Evolutionary conservation across 2,329 filamentous ascomycete genomes (phyloP).

Genomic region (Monosporascus ibericus): DNA sequence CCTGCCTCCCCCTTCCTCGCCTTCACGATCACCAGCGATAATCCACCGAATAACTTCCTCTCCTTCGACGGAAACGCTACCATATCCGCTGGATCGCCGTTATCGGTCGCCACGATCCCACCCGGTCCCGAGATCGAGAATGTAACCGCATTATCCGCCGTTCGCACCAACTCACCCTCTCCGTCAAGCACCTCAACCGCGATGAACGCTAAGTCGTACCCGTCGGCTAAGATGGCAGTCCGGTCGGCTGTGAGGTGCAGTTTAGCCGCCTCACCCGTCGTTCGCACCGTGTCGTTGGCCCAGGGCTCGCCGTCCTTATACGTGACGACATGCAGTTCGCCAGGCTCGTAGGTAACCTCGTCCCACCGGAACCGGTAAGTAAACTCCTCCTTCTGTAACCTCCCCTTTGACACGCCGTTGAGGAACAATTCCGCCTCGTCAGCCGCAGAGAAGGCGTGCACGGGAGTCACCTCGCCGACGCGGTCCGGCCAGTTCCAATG

Average conservation of each 20-base stretch:
- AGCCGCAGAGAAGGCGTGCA: slow-evolving; percentile 45
- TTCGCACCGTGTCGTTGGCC: slow-evolving; percentile 36
- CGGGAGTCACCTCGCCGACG: slow-evolving; percentile 40
- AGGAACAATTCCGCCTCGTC: slow-evolving; percentile 50
- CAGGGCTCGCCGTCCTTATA: slow-evolving; percentile 41
- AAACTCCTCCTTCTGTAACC: slow-evolving; percentile 23
- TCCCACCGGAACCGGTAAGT: slow-evolving; percentile 50
- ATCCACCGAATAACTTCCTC: slow-evolving; percentile 34
- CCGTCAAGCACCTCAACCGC: slow-evolving; percentile 38
- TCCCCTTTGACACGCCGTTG: slow-evolving; percentile 41
- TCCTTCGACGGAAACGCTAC: slow-evolving; percentile 32
- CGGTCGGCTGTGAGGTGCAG: slow-evolving; percentile 35
- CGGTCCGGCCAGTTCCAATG: slow-evolving; percentile 49
- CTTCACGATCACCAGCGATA: too few relatives aligned
- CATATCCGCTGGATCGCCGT: slow-evolving; percentile 41
- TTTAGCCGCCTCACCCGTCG: slow-evolving; percentile 31
- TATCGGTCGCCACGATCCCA: slow-evolving; percentile 43
- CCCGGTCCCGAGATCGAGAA: slow-evolving; percentile 39
- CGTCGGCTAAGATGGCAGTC: slow-evolving; percentile 30
- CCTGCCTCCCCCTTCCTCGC: too few relatives aligned
- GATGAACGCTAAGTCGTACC: slow-evolving; percentile 40
- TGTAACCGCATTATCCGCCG: slow-evolving; percentile 33
- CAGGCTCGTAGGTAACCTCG: slow-evolving; percentile 33
- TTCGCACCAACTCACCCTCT: slow-evolving; percentile 35
- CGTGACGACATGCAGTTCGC: slow-evolving; percentile 29